These are phyloP conservation scores for Magnusiomyces clavatus DNA, from an alignment of 1,139 yeast species.

Conservation along the genomic window DNA sequence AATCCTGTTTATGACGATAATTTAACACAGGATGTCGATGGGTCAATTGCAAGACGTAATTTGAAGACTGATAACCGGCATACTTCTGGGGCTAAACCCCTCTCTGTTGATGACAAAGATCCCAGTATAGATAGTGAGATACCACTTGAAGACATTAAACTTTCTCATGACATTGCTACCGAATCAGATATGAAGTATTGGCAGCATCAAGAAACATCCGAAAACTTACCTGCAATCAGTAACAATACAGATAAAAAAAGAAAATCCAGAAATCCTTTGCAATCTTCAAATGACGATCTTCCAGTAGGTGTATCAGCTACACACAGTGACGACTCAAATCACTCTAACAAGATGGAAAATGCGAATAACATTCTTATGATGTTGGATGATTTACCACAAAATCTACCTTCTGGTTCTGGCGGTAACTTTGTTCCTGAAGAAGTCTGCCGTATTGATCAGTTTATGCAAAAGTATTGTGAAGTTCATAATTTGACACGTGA, in stretches of 20 bases:
- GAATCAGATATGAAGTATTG: too few relatives aligned
- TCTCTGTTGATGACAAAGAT: constrained; percentile 64
- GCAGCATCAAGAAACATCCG: too few relatives aligned
- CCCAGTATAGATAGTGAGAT: constrained; percentile 88
- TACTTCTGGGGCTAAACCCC: too few relatives aligned
- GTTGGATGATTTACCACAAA: neutral
- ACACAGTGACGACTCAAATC: neutral
- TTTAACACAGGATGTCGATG: neutral
- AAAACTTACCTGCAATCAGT: too few relatives aligned
- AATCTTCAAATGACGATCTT: neutral
- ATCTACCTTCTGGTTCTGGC: constrained; percentile 23
- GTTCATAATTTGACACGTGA: constrained; percentile 53
- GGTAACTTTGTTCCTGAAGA: constrained; percentile 57
- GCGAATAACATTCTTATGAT: neutral
- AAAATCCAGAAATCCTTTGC: neutral
- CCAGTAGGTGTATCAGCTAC: too few relatives aligned
- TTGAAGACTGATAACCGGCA: too few relatives aligned
- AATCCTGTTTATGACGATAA: constrained; percentile 5
- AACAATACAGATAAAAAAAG: neutral
- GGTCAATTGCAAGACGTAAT: constrained; percentile 4
- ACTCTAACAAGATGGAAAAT: neutral
- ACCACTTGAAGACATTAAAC: constrained; percentile 41
- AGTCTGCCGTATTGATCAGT: constrained; percentile 60
- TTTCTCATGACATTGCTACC: too few relatives aligned
- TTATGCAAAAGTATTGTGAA: constrained; percentile 59